Percentiles rank a stretch among this genome's conserved stretches.
phyloP scores from a whole-genome alignment of 345 rosid species.

The Populus deltoides region DNA sequence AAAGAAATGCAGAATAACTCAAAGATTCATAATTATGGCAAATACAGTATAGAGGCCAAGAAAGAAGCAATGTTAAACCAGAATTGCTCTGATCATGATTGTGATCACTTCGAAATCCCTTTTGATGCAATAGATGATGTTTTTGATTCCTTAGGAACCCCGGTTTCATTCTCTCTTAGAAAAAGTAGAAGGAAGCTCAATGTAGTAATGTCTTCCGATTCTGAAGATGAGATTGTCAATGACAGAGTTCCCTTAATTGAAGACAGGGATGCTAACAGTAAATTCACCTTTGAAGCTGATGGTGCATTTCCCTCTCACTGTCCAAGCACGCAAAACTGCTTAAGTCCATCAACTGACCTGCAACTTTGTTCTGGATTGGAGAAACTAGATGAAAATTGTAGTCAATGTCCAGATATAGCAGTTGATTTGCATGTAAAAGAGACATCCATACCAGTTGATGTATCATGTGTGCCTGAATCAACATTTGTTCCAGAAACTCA shows the following conservation, averaged over 20 bases:
- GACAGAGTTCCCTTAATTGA: constrained; percentile 22
- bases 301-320: constrained; percentile 24
- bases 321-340: constrained; percentile 31
- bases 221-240: constrained; percentile 59
- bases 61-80: constrained; percentile 70
- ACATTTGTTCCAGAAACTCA: constrained; percentile 79
- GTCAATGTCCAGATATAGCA: constrained; percentile 33
- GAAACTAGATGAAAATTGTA: constrained; percentile 30
- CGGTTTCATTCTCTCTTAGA: constrained; percentile 35
- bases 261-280: constrained; percentile 23
- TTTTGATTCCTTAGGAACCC: constrained; percentile 43
- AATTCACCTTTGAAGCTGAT: constrained; percentile 30
- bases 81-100: constrained; percentile 47
- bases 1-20: constrained; percentile 32
- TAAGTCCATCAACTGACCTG: constrained; percentile 28
- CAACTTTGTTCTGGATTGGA: constrained; percentile 29
- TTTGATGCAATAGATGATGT: constrained; percentile 28
- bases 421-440: constrained; percentile 28
- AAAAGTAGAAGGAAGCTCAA: constrained; percentile 47
- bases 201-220: constrained; percentile 69
- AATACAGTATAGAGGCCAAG: constrained; percentile 55
- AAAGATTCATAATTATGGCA: constrained; percentile 33
- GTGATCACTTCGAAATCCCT: constrained; percentile 40
- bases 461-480: constrained; percentile 82
- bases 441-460: constrained; percentile 45